Conservation (phyloP, 768 basidiomycete genomes). For the Hebeloma cylindrosporum region DNA sequence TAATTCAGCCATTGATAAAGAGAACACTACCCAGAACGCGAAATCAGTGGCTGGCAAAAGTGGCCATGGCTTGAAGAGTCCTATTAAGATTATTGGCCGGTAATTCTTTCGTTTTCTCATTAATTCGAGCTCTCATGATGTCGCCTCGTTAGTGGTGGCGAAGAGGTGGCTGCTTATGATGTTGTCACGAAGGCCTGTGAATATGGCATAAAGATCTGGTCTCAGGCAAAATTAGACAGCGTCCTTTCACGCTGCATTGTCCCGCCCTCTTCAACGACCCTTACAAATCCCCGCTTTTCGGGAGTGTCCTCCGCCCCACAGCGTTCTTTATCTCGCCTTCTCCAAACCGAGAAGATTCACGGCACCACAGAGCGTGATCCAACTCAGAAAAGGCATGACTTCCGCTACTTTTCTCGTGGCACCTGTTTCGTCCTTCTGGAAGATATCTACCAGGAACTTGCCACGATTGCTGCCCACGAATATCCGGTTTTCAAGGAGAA, state of each 20-base stretch:
- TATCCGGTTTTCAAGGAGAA: conserved; percentile 59
- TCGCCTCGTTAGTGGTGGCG: conserved; percentile 22
- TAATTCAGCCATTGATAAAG: conserved; percentile 61
- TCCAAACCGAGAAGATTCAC: conserved; percentile 81
- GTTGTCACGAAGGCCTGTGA: conserved; percentile 65
- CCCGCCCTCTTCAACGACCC: conserved; percentile 25
- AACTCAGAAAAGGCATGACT: conserved; percentile 83
- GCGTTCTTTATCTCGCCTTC: conserved; percentile 56
- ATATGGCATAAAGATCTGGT: conserved; percentile 89
- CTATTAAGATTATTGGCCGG: conserved; percentile 61
- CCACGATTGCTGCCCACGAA: conserved; percentile 83
- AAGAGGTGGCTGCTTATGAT: conserved; percentile 36
- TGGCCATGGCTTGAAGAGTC: conserved; percentile 53
- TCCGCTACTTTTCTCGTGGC: conserved; percentile 77
- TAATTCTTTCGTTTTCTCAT: conserved; percentile 25
- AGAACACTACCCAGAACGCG: conserved; percentile 54
- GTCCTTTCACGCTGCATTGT: conserved; percentile 67
- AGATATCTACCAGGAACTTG: conserved; percentile 79
- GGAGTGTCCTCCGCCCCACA: conserved; percentile 35
- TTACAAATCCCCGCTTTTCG: conserved; percentile 25
- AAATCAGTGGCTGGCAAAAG: conserved; percentile 24
- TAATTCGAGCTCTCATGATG: background rate
- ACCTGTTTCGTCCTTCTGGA: conserved; percentile 89
- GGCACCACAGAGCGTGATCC: conserved; percentile 94
- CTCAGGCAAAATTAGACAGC: conserved; percentile 63